Evolutionary conservation across 2,329 filamentous ascomycete genomes (phyloP).

Genomic region (Pyrenophora tritici-repentis): DNA sequence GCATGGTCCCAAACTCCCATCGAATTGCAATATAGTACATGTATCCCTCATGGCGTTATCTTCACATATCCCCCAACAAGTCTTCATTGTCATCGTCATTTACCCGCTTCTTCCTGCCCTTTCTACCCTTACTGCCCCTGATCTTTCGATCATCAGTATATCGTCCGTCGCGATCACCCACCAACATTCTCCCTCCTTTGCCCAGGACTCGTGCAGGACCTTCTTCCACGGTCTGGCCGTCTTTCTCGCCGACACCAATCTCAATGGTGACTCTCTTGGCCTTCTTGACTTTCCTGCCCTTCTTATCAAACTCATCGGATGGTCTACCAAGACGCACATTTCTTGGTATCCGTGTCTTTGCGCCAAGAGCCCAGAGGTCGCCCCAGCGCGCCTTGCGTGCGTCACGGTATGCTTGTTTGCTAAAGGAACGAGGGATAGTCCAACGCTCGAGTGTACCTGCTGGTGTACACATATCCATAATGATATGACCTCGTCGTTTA

Average conservation of each 20-base stretch:
- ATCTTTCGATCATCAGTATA: slow-evolving; percentile 44
- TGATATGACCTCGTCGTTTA: slow-evolving; percentile 87
- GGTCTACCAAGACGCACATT: slow-evolving; percentile 63
- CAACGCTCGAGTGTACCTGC: slow-evolving; percentile 86
- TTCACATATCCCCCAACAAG: slow-evolving; percentile 27
- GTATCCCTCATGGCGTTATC: slow-evolving; percentile 1
- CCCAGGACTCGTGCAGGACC: slow-evolving; percentile 20
- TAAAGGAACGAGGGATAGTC: slow-evolving; percentile 84
- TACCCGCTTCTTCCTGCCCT: slow-evolving; percentile 43
- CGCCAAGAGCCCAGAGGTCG: slow-evolving; percentile 92
- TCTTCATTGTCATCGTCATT: slow-evolving; percentile 8
- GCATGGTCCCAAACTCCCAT: no score
- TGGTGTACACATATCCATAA: slow-evolving; percentile 88
- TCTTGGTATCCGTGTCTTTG: slow-evolving; percentile 76
- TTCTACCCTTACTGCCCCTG: slow-evolving; percentile 45
- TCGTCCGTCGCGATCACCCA: slow-evolving; percentile 38
- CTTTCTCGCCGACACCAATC: slow-evolving; percentile 33
- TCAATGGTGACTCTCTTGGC: slow-evolving; percentile 39
- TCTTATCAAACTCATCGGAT: slow-evolving; percentile 49
- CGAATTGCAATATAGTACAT: neutral
- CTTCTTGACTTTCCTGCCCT: slow-evolving; percentile 42
- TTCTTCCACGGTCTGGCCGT: slow-evolving; percentile 28
- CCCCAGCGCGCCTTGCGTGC: slow-evolving; percentile 91
- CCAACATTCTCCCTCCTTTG: slow-evolving; percentile 28
- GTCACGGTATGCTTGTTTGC: slow-evolving; percentile 83